Conservation (phyloP, 371 early-diverging fungal genomes). For the Syncephalastrum racemosum region DNA sequence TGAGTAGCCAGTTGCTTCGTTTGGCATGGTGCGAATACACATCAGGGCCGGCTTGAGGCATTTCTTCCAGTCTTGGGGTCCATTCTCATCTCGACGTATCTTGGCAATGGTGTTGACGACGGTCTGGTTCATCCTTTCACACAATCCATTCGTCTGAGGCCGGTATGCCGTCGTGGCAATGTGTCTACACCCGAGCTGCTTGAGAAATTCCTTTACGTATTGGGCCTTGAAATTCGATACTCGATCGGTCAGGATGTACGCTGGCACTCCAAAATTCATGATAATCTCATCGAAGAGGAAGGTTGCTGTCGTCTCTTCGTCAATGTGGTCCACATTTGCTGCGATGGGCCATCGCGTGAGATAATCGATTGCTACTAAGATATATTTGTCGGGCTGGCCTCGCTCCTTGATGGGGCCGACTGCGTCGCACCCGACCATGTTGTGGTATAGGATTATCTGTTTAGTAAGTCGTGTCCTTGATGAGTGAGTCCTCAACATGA, state of each 20-base stretch:
- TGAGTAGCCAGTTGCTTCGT: constrained; percentile 12
- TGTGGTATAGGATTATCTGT: too few species aligned
- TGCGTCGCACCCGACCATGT: too few species aligned
- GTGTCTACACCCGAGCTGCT: constrained; percentile 17
- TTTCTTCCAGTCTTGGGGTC: constrained; percentile 8
- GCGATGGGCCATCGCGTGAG: constrained; percentile 23
- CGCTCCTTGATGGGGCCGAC: constrained; percentile 30
- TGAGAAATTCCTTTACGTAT: constrained; percentile 3
- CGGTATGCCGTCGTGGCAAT: constrained; percentile 22
- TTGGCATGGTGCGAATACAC: constrained; percentile 18
- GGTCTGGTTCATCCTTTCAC: constrained; percentile 22
- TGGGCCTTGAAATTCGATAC: constrained; percentile 24
- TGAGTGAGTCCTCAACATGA: too few species aligned
- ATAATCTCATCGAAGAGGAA: constrained; percentile 20
- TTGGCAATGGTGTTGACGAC: constrained; percentile 13
- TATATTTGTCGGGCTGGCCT: too few species aligned
- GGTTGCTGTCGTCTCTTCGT: constrained; percentile 17
- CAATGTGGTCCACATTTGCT: constrained; percentile 15
- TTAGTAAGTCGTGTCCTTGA: too few species aligned
- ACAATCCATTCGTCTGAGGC: constrained; percentile 32
- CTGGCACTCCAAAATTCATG: constrained; percentile 10
- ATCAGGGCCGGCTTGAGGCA: constrained; percentile 11
- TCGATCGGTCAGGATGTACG: constrained; percentile 18
- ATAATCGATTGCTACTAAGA: constrained; percentile 23
- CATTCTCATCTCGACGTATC: constrained; percentile 7